These are phyloP conservation scores for Podaxis sp. DNA, from an alignment of 768 basidiomycete species.

Conservation along the genomic window DNA sequence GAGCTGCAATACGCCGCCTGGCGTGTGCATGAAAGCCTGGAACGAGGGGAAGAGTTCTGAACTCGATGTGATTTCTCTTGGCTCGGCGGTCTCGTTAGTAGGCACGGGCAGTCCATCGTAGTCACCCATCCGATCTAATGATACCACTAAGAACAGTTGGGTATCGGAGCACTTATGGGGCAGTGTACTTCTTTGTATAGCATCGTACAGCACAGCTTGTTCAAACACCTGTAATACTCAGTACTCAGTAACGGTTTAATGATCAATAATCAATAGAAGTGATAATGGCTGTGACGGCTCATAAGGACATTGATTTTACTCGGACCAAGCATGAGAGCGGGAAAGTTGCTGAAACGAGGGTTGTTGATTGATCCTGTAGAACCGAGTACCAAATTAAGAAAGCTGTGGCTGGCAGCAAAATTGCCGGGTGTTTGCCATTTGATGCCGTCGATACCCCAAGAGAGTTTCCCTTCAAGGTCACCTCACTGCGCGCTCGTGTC, in stretches of 20 bases:
- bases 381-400: slow-evolving; percentile 3
- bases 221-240: not conserved
- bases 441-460: not conserved
- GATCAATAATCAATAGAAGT: not conserved
- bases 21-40: slow-evolving; percentile 3
- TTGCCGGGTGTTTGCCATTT: not conserved
- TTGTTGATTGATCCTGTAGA: not conserved
- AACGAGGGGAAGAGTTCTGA: slow-evolving; percentile 7
- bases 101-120: not conserved
- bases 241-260: not conserved
- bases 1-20: slow-evolving; percentile 11
- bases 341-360: not conserved
- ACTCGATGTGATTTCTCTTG: not conserved
- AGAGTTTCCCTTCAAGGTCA: not conserved
- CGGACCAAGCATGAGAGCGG: no score
- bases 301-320: no score
- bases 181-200: not conserved
- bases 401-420: not conserved
- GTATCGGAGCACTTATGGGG: not conserved
- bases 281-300: not conserved
- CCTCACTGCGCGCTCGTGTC: not conserved
- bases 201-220: not conserved
- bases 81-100: not conserved
- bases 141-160: no score
- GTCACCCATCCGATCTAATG: no score